Evolutionary conservation across 2,329 filamentous ascomycete genomes (phyloP).

Genomic region (Fonsecaea monophora): DNA sequence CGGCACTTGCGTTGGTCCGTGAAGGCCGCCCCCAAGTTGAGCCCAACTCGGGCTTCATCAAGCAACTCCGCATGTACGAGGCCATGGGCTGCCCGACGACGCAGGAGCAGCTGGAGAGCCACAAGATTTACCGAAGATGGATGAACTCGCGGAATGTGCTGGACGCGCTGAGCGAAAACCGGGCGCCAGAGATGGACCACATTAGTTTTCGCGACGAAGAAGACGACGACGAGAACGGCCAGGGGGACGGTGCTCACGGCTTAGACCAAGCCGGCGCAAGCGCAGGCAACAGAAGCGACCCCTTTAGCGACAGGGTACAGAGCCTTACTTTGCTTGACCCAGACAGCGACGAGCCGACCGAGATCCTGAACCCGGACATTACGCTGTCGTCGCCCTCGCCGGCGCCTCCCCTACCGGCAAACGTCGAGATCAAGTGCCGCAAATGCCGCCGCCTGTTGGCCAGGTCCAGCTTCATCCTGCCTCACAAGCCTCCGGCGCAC

Average conservation of each 20-base stretch:
- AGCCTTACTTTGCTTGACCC: conserved; percentile 16
- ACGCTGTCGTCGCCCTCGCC: conserved; percentile 22
- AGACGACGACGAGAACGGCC: conserved; percentile 40
- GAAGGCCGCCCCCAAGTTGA: conserved; percentile 77
- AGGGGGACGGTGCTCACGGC: conserved; percentile 35
- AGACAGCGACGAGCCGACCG: conserved; percentile 22
- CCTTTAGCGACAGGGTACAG: conserved; percentile 9
- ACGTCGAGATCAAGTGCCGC: conserved; percentile 78
- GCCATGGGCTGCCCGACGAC: conserved; percentile 79
- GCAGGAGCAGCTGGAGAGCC: conserved; percentile 60
- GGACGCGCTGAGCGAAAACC: conserved; percentile 72
- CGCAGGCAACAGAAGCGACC: conserved; percentile 15
- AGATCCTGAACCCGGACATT: conserved; percentile 38
- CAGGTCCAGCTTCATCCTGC: conserved; percentile 68
- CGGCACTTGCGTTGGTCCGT: conserved; percentile 72
- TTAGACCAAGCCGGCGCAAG: conserved; percentile 37
- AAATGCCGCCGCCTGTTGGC: conserved; percentile 79
- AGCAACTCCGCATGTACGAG: conserved; percentile 85
- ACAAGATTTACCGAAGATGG: conserved; percentile 83
- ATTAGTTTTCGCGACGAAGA: conserved; percentile 74
- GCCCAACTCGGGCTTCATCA: conserved; percentile 90
- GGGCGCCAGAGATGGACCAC: conserved; percentile 75
- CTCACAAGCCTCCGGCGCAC: conserved; percentile 34
- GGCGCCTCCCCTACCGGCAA: conserved; percentile 12
- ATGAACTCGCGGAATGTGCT: conserved; percentile 70